Evolutionary conservation across 345 rosid genomes (phyloP), one percentile per base, ranked within the genome.

Genomic region (Citrus cavaleriei): DNA sequence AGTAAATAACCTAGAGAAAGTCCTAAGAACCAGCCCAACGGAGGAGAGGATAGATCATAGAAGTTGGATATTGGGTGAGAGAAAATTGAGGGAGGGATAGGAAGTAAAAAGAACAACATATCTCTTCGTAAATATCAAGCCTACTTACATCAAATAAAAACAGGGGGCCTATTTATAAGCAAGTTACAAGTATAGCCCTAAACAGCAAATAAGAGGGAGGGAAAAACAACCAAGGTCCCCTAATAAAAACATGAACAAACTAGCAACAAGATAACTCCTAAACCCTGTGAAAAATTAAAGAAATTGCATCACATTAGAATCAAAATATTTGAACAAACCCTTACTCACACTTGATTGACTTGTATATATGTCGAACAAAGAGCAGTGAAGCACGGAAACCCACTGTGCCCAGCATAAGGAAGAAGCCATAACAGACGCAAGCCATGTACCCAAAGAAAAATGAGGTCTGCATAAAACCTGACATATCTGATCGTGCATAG

Each of bases 381-480:
- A 91, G 80, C 55, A 93, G 81, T 2, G 94, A 86, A 1, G 97
- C 94, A 6, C 92, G 91, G 89, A 93, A 93, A 46, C 97, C 97
- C 18, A 90, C 90, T 2, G 87, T 73, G 57, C 97, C 94, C 0
- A 93, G 95, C 97, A 93, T 90, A 58, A 93, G 92, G 88, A 93
- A 89, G 94, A 93, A 90, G 30, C 94, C 92, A 68, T 89, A 91
- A 81, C 97, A 93, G 81, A 91, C 88, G 88, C 95, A 93, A 61
- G 94, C 94, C 97, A 93, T 91, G 85, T 93, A 93, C 22, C 94
- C 94, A 61, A 91, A 93, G 91, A 91, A 93, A 86, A 91, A 93
- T 0, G 97, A 91, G 37, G 94, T 91, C 86, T 93, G 94, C 95
- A 93, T 91, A 85, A 93, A 91, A 61, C 97, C 97, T 0, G 97